These are phyloP conservation scores for Pseudonectria buxi DNA, from an alignment of 2,329 filamentous ascomycete genomes.

Conservation along the genomic window DNA sequence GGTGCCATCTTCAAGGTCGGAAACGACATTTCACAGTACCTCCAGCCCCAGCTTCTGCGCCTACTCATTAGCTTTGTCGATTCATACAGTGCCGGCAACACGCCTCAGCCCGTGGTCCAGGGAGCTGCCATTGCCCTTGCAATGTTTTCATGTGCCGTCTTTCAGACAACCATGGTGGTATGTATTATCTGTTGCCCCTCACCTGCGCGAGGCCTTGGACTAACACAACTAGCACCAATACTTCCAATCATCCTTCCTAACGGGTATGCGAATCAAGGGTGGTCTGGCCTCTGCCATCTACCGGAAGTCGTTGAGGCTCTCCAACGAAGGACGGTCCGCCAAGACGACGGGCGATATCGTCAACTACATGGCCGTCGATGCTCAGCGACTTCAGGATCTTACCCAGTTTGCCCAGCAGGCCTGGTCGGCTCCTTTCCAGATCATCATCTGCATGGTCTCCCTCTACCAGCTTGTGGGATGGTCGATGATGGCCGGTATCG, in stretches of 20 bases:
- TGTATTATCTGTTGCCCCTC: slow-evolving; percentile 10
- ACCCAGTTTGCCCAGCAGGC: slow-evolving; percentile 93
- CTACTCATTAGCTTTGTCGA: slow-evolving; percentile 76
- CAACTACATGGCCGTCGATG: slow-evolving; percentile 98
- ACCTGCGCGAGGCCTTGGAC: background rate
- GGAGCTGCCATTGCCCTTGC: slow-evolving; percentile 81
- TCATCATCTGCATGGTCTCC: slow-evolving; percentile 89
- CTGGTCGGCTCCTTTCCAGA: slow-evolving; percentile 97
- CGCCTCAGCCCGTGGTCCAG: slow-evolving; percentile 70
- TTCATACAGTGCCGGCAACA: slow-evolving; percentile 59
- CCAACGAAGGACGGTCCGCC: slow-evolving; percentile 80
- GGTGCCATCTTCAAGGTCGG: slow-evolving; percentile 82
- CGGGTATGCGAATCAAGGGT: slow-evolving; percentile 94
- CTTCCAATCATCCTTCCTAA: slow-evolving; percentile 90
- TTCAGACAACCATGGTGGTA: slow-evolving; percentile 76
- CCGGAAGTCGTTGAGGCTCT: slow-evolving; percentile 79
- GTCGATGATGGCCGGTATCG: slow-evolving; percentile 93
- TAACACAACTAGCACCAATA: slow-evolving; percentile 65
- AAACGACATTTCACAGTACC: slow-evolving; percentile 80
- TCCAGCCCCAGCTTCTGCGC: slow-evolving; percentile 84
- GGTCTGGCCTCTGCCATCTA: slow-evolving; percentile 88
- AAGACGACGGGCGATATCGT: slow-evolving; percentile 98
- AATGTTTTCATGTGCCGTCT: slow-evolving; percentile 84
- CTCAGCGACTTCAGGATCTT: slow-evolving; percentile 87
- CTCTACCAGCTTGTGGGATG: slow-evolving; percentile 90